Base-by-base conservation (phyloP, 495 filamentous ascomycete species). In the Chaetomium tenue region DNA sequence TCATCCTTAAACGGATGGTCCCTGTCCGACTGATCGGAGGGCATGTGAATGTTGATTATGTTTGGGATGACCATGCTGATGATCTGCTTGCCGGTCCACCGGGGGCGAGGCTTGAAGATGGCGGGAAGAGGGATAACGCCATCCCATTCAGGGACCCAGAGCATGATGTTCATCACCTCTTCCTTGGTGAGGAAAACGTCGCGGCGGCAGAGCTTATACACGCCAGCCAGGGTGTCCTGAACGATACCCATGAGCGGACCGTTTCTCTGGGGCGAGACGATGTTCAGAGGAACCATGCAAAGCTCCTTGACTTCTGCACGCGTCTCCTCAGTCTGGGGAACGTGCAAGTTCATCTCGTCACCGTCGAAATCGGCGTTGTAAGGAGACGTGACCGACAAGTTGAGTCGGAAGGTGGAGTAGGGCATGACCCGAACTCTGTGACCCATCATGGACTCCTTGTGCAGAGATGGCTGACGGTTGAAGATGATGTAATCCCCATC, bases 381-480 rank as follows among this genome's bases (percentile, higher is more conserved):
- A 2, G 94, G 94, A 48, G 92, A 93, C 0, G 94, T 99, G 69
- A 99, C 94, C 1, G 94, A 99, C 63, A 99, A 77, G 70, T 99
- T 99, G 25, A 99, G 83, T 39, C 94, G 86, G 81, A 99, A 99
- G 1, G 94, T 99, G 3, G 94, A 99, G 75, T 93, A 99, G 0
- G 94, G 94, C 94, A 99, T 97, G 48, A 99, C 94, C 39, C 88
- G 87, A 46, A 99, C 93, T 58, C 92, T 86, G 79, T 99, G 94
- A 77, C 91, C 94, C 94, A 99, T 99, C 94, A 99, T 99, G 64
- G 94, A 98, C 72, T 99, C 94, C 76, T 99, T 99, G 82, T 99
- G 94, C 65, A 99, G 83, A 9, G 94, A 99, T 0, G 94, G 94
- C 72, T 99, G 94, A 76, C 94, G 94, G 74, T 99, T 99, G 83